A percentile compares a stretch with the other conserved stretches of the same genome.
phyloP scores from a whole-genome alignment of 2,329 filamentous ascomycete genomes.

The Aciculosporium take region DNA sequence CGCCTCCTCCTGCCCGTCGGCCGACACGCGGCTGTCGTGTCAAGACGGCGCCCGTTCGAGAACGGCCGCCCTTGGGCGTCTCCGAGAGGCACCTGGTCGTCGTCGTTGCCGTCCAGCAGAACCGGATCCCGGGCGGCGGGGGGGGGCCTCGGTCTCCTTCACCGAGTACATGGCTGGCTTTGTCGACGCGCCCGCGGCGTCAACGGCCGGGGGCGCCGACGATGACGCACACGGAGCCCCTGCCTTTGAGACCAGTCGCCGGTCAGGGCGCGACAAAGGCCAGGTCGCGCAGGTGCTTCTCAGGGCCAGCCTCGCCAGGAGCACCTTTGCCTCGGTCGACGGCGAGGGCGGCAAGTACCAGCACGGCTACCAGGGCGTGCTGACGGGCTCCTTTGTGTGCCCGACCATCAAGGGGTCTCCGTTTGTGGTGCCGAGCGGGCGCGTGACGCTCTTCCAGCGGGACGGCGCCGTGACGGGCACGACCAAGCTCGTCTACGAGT shows the following conservation, averaged over 20 bases:
- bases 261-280: constrained; percentile 36
- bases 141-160: constrained; percentile 36
- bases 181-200: constrained; percentile 32
- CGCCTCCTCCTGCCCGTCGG: no score
- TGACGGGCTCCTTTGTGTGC: constrained; percentile 42
- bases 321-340: not conserved
- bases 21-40: no score
- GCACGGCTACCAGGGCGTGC: constrained; percentile 16
- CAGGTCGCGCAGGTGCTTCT: constrained; percentile 45
- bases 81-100: no score
- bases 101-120: no score
- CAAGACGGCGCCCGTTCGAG: no score
- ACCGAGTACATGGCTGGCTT: constrained; percentile 52
- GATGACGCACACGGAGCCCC: constrained; percentile 34
- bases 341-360: constrained; percentile 21
- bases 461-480: constrained; percentile 41
- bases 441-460: constrained; percentile 41
- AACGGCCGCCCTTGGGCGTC: no score
- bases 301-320: constrained; percentile 33
- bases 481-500: constrained; percentile 45
- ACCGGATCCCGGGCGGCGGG: no score
- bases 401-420: constrained; percentile 30
- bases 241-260: constrained; percentile 38
- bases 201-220: constrained; percentile 23
- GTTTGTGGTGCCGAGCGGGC: constrained; percentile 44